phyloP scores from a whole-genome alignment of 805 yeast species.

The Groenewaldozyma tartarivorans region DNA sequence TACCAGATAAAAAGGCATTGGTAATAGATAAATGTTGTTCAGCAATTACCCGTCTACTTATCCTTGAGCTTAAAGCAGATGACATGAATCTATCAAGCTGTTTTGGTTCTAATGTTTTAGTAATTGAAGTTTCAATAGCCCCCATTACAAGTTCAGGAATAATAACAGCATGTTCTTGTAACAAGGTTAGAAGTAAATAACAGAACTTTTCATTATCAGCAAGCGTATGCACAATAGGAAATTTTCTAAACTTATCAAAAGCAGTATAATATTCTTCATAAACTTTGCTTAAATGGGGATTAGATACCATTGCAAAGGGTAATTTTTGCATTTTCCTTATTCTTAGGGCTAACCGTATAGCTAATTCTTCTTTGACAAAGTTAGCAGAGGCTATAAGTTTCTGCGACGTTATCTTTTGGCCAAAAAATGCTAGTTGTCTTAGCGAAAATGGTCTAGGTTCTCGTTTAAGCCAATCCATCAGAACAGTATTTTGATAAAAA shows the following conservation, averaged over 20 bases:
- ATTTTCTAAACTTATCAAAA: slow-evolving; percentile 73
- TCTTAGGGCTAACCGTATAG: slow-evolving; percentile 74
- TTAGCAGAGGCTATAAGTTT: slow-evolving; percentile 78
- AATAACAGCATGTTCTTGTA: slow-evolving; percentile 68
- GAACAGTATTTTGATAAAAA: slow-evolving; percentile 71
- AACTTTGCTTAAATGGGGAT: slow-evolving; percentile 76
- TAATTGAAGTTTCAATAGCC: slow-evolving; percentile 66
- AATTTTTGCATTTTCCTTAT: slow-evolving; percentile 68
- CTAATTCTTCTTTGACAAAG: slow-evolving; percentile 78
- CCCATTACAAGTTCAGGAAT: slow-evolving; percentile 91
- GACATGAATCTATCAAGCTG: slow-evolving; percentile 68
- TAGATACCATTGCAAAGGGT: slow-evolving; percentile 77
- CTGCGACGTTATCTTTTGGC: slow-evolving; percentile 63
- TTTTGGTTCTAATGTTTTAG: slow-evolving; percentile 31
- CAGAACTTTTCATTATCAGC: slow-evolving; percentile 74
- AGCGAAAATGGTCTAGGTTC: slow-evolving; percentile 84
- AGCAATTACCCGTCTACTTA: slow-evolving; percentile 79
- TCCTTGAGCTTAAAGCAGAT: slow-evolving; percentile 71
- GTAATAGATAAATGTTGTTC: slow-evolving; percentile 85
- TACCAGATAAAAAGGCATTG: slow-evolving; percentile 45
- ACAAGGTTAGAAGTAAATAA: slow-evolving; percentile 46
- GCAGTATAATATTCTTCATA: slow-evolving; percentile 84
- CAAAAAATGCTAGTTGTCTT: slow-evolving; percentile 85
- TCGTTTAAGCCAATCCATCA: slow-evolving; percentile 52
- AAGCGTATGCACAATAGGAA: slow-evolving; percentile 55